Conservation (phyloP, 2,329 filamentous ascomycete genomes). For the Epichloe sp. region DNA sequence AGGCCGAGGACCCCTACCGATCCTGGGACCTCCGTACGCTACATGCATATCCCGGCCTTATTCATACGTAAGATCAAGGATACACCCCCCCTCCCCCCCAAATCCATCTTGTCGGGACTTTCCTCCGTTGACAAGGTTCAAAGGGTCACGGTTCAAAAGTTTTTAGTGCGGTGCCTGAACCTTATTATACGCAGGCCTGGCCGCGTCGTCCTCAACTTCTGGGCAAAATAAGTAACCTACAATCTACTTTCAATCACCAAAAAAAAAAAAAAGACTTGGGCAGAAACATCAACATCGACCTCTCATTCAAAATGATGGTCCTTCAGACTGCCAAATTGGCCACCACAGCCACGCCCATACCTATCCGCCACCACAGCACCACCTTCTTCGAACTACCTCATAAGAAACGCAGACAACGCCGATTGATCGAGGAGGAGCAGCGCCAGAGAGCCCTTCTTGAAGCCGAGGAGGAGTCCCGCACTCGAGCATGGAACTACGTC, state of each 20-base stretch:
- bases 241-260: neutral
- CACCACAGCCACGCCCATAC: constrained; percentile 3
- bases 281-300: neutral
- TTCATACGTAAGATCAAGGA: neutral
- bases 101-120: neutral
- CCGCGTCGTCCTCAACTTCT: neutral
- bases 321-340: constrained; percentile 5
- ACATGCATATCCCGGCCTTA: neutral
- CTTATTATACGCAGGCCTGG: neutral
- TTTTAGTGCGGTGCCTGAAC: neutral
- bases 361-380: constrained; percentile 5
- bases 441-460: constrained; percentile 14
- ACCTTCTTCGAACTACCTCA: constrained; percentile 13
- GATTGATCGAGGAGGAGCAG: constrained; percentile 9
- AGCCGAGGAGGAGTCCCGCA: constrained; percentile 18
- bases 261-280: neutral
- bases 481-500: constrained; percentile 20
- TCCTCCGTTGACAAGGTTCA: neutral
- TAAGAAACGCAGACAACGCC: constrained; percentile 11
- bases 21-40: neutral
- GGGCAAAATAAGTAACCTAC: neutral
- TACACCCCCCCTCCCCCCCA: no score
- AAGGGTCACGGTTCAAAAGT: no score
- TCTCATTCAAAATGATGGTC: constrained; percentile 1
- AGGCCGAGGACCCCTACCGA: neutral